Evolutionary conservation across 176 grass and related monocot genomes (phyloP).

Genomic region (Ensete ventricosum): DNA sequence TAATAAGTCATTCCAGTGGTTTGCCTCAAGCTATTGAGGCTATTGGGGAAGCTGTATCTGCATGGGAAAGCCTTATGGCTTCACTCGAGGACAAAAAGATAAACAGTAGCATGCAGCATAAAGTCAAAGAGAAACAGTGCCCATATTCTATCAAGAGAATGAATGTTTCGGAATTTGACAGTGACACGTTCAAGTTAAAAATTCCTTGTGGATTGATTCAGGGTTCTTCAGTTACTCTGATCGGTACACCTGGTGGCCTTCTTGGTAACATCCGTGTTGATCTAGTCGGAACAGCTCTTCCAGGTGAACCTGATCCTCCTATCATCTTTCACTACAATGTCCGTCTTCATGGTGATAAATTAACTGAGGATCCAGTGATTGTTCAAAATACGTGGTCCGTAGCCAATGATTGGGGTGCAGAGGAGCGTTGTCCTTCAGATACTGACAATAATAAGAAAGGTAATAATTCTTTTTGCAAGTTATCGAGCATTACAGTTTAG

Average conservation of each 20-base stretch:
- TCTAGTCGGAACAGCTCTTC: conserved; percentile 57
- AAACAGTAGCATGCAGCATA: conserved; percentile 38
- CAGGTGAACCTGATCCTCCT: conserved; percentile 85
- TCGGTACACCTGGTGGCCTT: conserved; percentile 81
- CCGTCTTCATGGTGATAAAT: conserved; percentile 90
- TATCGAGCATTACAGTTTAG: background rate
- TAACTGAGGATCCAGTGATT: conserved; percentile 95
- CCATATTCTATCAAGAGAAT: conserved; percentile 91
- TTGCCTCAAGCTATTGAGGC: conserved; percentile 81
- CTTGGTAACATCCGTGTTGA: conserved; percentile 81
- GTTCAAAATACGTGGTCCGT: conserved; percentile 94
- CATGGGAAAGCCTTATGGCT: conserved; percentile 73
- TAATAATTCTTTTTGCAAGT: conserved; percentile 16
- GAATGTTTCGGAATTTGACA: conserved; percentile 58
- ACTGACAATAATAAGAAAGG: conserved; percentile 59
- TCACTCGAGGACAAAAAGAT: conserved; percentile 47
- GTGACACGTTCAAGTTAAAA: conserved; percentile 56
- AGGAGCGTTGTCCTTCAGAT: conserved; percentile 70
- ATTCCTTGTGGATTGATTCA: conserved; percentile 91
- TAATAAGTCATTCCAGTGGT: conserved; percentile 39
- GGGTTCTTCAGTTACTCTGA: conserved; percentile 86
- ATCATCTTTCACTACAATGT: conserved; percentile 94
- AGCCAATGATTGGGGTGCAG: conserved; percentile 77
- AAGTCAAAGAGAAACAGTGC: conserved; percentile 82
- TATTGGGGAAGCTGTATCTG: conserved; percentile 75